These are phyloP conservation scores for Prinsepia uniflora DNA, from an alignment of 306 rosid species.

Conservation along the genomic window DNA sequence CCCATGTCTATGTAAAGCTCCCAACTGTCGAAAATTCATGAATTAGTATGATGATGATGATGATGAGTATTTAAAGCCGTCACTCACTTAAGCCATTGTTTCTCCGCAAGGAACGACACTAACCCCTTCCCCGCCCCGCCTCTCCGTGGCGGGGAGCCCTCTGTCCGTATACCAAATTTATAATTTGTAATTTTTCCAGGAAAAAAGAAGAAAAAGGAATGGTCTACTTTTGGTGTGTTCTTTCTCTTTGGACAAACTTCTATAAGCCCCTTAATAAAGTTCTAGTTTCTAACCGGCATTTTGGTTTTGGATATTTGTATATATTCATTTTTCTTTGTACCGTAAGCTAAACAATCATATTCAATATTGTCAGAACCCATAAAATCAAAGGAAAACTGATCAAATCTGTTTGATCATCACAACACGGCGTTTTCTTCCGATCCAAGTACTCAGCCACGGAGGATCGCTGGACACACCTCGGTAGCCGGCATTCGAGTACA, in stretches of 20 bases:
- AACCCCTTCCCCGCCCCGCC: slow-evolving; percentile 45
- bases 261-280: slow-evolving; percentile 44
- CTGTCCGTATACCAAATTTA: slow-evolving; percentile 50
- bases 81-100: slow-evolving; percentile 54
- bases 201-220: slow-evolving; percentile 5
- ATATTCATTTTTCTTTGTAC: slow-evolving; percentile 9
- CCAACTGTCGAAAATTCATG: slow-evolving; percentile 94
- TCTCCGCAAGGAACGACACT: slow-evolving; percentile 71
- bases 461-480: slow-evolving; percentile 63
- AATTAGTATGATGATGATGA: slow-evolving; percentile 45
- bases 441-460: slow-evolving; percentile 75
- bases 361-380: background rate
- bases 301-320: slow-evolving; percentile 39
- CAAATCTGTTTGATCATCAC: slow-evolving; percentile 49
- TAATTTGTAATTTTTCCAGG: slow-evolving; percentile 43
- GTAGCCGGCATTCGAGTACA: slow-evolving; percentile 76
- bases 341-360: background rate
- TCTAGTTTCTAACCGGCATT: slow-evolving; percentile 42
- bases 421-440: slow-evolving; percentile 78
- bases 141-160: slow-evolving; percentile 31
- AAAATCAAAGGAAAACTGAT: background rate
- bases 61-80: background rate
- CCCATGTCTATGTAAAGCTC: slow-evolving; percentile 96
- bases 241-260: slow-evolving; percentile 31
- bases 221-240: slow-evolving; percentile 19